A percentile compares a stretch with the other conserved stretches of the same genome.
phyloP scores from a whole-genome alignment of 1,139 yeast species.

The Casaregolazyma lundiana region DNA sequence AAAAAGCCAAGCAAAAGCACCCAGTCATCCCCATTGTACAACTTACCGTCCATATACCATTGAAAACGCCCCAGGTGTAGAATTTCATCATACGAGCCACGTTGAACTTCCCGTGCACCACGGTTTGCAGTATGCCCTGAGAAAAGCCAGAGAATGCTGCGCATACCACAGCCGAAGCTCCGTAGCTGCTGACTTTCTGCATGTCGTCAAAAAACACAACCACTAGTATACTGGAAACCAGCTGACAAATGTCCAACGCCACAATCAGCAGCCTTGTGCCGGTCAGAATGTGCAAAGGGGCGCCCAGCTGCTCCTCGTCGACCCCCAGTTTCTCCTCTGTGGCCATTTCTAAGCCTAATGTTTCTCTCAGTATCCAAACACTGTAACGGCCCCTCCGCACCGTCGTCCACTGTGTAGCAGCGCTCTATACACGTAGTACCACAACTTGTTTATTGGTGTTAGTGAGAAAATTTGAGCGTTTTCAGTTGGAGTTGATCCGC shows the following conservation, averaged over 20 bases:
- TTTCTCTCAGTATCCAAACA: no score
- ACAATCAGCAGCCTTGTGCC: conserved; percentile 1
- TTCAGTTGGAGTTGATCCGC: no score
- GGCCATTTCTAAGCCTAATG: neutral
- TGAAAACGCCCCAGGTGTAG: conserved; percentile 36
- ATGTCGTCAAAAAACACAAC: conserved; percentile 23
- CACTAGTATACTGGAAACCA: conserved; percentile 14
- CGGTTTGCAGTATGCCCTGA: conserved; percentile 32
- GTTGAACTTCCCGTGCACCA: conserved; percentile 16
- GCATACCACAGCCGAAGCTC: conserved; percentile 34
- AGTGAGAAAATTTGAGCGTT: no score
- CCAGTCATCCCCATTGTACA: neutral
- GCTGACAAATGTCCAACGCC: conserved; percentile 14
- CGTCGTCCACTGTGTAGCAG: no score
- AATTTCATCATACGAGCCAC: conserved; percentile 29
- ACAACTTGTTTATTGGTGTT: no score
- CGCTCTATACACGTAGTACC: no score
- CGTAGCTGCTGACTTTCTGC: conserved; percentile 26
- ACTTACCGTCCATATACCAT: conserved; percentile 35
- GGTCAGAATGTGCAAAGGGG: neutral
- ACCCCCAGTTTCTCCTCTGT: neutral
- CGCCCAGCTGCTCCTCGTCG: neutral
- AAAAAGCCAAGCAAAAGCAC: conserved; percentile 3
- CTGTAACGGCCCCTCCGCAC: no score
- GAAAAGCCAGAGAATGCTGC: conserved; percentile 33